These are phyloP conservation scores for Carex littledalei DNA, from an alignment of 176 grass and related monocot species.

Conservation along the genomic window DNA sequence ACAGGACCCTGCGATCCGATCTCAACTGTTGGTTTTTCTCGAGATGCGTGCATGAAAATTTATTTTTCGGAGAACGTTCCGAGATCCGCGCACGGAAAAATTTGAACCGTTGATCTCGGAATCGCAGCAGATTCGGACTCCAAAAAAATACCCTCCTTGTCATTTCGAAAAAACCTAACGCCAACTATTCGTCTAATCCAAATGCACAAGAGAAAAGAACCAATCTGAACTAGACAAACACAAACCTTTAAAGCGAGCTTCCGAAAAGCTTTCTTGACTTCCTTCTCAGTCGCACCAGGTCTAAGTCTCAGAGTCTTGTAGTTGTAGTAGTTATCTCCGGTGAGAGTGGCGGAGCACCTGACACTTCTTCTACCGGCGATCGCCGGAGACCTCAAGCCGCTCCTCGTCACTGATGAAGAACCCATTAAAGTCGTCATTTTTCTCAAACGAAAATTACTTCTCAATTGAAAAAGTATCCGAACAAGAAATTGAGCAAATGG, in stretches of 20 bases:
- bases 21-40: too few relatives aligned
- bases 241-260: conserved; percentile 38
- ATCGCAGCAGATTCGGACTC: too few relatives aligned
- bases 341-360: conserved; percentile 21
- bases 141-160: neutral
- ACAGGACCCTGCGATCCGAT: too few relatives aligned
- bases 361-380: conserved; percentile 12
- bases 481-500: neutral
- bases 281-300: conserved; percentile 36
- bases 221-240: neutral
- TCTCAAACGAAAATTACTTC: neutral
- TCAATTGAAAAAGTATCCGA: neutral
- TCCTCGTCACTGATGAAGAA: neutral
- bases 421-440: conserved; percentile 24
- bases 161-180: neutral
- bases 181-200: neutral
- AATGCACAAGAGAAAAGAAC: neutral
- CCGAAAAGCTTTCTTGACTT: conserved; percentile 40
- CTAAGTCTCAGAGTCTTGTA: conserved; percentile 32
- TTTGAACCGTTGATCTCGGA: too few relatives aligned
- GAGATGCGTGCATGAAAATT: too few relatives aligned
- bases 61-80: too few relatives aligned
- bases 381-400: conserved; percentile 11
- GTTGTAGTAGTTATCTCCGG: conserved; percentile 28
- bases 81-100: too few relatives aligned